phyloP scores from a whole-genome alignment of 1,284 basidiomycete species.

The Porogramme epimiltina region DNA sequence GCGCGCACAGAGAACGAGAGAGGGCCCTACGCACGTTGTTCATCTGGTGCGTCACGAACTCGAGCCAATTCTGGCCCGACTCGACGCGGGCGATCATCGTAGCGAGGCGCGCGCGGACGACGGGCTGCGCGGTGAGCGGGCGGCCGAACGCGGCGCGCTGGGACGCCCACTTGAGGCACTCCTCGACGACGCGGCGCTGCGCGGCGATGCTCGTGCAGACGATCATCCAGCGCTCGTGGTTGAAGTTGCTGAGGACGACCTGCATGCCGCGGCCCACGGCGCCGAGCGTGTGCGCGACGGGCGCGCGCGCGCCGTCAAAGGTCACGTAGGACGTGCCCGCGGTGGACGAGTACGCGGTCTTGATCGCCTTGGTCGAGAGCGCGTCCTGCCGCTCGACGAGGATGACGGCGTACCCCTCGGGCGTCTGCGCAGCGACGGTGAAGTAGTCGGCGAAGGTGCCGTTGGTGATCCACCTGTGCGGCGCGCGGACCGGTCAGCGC shows the following conservation, averaged over 20 bases:
- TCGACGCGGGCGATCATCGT: constrained; percentile 90
- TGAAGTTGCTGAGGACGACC: constrained; percentile 87
- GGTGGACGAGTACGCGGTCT: constrained; percentile 84
- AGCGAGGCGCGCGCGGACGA: constrained; percentile 88
- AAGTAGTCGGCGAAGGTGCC: constrained; percentile 83
- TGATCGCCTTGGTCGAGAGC: constrained; percentile 90
- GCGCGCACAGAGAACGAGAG: constrained; percentile 9
- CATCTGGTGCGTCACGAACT: constrained; percentile 91
- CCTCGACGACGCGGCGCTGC: constrained; percentile 75
- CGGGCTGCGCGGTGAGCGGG: constrained; percentile 88
- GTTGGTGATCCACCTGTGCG: constrained; percentile 87
- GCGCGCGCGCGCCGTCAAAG: constrained; percentile 90
- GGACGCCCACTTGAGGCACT: constrained; percentile 84
- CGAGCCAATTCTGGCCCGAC: constrained; percentile 88
- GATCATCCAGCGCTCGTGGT: constrained; percentile 89
- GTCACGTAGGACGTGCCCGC: constrained; percentile 92
- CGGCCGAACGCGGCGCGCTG: constrained; percentile 89
- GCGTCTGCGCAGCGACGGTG: constrained; percentile 72
- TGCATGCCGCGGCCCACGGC: constrained; percentile 83
- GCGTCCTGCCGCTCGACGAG: constrained; percentile 79
- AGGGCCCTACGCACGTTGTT: constrained; percentile 81
- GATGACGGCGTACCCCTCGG: constrained; percentile 87
- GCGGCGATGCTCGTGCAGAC: constrained; percentile 69
- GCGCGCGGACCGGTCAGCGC: neutral
- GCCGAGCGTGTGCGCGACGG: constrained; percentile 85